Percentiles rank a stretch among this genome's conserved stretches.
Conservation (phyloP, 495 filamentous ascomycete genomes). For the Tuber indicum region DNA sequence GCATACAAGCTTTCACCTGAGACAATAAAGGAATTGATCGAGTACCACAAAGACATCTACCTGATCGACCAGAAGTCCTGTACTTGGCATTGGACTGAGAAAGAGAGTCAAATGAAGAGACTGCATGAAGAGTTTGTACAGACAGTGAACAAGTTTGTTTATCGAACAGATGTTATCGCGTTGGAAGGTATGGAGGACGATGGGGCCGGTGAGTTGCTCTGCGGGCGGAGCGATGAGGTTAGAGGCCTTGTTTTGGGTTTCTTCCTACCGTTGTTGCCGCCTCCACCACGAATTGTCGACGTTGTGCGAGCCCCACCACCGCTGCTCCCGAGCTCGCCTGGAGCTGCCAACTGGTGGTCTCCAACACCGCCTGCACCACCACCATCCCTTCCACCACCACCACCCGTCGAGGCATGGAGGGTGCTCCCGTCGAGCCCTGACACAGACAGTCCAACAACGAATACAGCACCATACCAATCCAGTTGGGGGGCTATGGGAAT, state of each 20-base stretch:
- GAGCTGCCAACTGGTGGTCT: slow-evolving; percentile 73
- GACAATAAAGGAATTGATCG: slow-evolving; percentile 88
- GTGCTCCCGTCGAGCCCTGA: slow-evolving; percentile 77
- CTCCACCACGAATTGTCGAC: slow-evolving; percentile 87
- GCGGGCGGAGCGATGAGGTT: slow-evolving; percentile 87
- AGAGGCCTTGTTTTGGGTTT: slow-evolving; percentile 79
- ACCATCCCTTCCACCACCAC: slow-evolving; percentile 53
- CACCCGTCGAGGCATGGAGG: slow-evolving; percentile 85
- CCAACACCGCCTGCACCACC: slow-evolving; percentile 50
- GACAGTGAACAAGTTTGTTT: slow-evolving; percentile 95
- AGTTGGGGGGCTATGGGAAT: slow-evolving; percentile 78
- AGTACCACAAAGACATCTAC: slow-evolving; percentile 96
- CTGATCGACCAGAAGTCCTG: slow-evolving; percentile 81
- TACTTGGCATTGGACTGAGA: slow-evolving; percentile 95
- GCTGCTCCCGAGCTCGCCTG: slow-evolving; percentile 80
- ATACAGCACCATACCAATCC: slow-evolving; percentile 57
- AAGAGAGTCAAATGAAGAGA: slow-evolving; percentile 93
- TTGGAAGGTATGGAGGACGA: slow-evolving; percentile 96
- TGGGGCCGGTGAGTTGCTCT: slow-evolving; percentile 86
- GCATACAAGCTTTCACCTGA: slow-evolving; percentile 98
- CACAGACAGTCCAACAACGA: slow-evolving; percentile 53
- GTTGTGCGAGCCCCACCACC: slow-evolving; percentile 74
- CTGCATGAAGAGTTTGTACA: slow-evolving; percentile 96
- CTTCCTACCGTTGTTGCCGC: slow-evolving; percentile 83
- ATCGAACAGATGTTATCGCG: slow-evolving; percentile 78